Evolutionary conservation across 345 rosid species (phyloP).

Genomic region (Raphanus raphanistrum): DNA sequence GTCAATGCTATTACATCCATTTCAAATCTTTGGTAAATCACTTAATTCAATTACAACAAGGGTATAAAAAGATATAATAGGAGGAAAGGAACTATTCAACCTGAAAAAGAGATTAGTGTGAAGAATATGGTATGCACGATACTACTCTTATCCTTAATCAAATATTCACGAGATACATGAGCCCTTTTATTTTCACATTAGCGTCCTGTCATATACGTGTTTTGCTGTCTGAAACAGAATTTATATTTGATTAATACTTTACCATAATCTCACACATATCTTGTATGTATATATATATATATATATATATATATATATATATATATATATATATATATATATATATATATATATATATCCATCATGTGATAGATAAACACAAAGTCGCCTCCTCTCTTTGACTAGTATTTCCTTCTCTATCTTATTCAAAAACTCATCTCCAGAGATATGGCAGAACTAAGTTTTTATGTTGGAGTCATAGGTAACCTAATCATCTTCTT

Average conservation of each 20-base stretch:
- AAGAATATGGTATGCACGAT: slow-evolving; percentile 21
- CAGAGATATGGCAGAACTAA: slow-evolving; percentile 44
- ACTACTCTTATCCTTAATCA: neutral
- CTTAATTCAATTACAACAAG: neutral
- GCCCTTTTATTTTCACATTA: slow-evolving; percentile 5
- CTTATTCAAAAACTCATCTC: slow-evolving; percentile 2
- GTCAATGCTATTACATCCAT: neutral
- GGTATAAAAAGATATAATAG: neutral
- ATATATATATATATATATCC: no score
- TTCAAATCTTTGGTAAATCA: slow-evolving; percentile 5
- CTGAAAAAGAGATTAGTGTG: slow-evolving; percentile 7
- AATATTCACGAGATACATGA: slow-evolving; percentile 33
- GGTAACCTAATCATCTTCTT: slow-evolving; percentile 42
- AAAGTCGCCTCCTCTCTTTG: slow-evolving; percentile 16
- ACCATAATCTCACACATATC: slow-evolving; percentile 11
- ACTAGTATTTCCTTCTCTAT: neutral
- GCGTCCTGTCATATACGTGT: neutral
- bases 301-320: no score
- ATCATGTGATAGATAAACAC: slow-evolving; percentile 17
- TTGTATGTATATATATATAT: no score
- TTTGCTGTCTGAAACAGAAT: slow-evolving; percentile 26
- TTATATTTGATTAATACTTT: slow-evolving; percentile 1
- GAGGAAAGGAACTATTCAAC: slow-evolving; percentile 8
- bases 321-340: no score
- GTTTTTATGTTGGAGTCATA: slow-evolving; percentile 56